Base-by-base conservation (phyloP, 257 asterid genomes). In the Lithospermum erythrorhizon region DNA sequence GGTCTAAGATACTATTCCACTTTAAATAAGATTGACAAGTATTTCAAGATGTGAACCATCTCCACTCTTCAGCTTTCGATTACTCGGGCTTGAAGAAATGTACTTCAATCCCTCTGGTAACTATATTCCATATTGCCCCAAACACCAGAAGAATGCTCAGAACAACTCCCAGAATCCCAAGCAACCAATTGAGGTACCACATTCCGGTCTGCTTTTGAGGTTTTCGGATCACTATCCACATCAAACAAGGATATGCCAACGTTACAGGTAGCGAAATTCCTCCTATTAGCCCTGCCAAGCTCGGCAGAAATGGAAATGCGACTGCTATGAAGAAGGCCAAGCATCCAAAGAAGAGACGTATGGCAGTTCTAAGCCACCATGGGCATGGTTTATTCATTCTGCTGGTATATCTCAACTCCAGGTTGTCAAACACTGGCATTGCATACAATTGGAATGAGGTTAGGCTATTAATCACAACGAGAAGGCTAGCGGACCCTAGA, bases 361-460 rank as follows among this genome's bases (percentile, higher is more conserved):
- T 21, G 4, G 64, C 79, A 6, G 74, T 69, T 59, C 96, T 73
- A 45, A 90, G 70, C 97, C 95, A 90, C 90, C 89, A 67, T 0
- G 97, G 90, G 71, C 97, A 90, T 14, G 95, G 94, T 56, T 63
- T 74, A 45, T 83, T 78, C 58, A 68, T 77, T 70, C 69, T 87
- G 81, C 87, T 90, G 21, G 90, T 84, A 79, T 81, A 90, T 68
- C 81, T 80, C 76, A 77, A 81, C 79, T 90, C 97, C 73, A 87
- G 69, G 63, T 90, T 87, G 79, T 90, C 97, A 24, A 90, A 87
- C 65, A 78, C 90, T 8, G 97, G 96, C 96, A 90, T 90, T 25
- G 97, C 95, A 48, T 90, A 90, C 62, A 87, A 83, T 75, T 87
- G 97, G 81, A 90, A 90, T 5, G 97, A 83, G 17, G 95, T 82